Evolutionary conservation across 495 filamentous ascomycete genomes (phyloP).

Genomic region (Aspergillus indologenus): DNA sequence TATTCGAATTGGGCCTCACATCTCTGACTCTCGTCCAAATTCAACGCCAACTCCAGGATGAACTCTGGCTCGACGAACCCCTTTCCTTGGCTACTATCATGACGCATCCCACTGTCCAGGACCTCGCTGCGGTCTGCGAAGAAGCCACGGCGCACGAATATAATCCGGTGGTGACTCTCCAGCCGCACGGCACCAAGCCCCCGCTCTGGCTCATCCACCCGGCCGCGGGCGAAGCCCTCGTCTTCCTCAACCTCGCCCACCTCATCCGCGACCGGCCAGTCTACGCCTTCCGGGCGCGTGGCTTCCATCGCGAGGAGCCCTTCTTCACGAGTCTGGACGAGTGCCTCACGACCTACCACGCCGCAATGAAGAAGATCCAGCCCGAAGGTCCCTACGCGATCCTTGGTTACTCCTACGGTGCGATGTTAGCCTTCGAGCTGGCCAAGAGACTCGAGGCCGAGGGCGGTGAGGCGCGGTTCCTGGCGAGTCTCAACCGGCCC

Average conservation of each 20-base stretch:
- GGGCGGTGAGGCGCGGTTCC: conserved; percentile 23
- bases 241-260: conserved; percentile 51
- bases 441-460: conserved; percentile 42
- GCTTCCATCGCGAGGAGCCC: conserved; percentile 43
- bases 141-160: not conserved
- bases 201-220: conserved; percentile 57
- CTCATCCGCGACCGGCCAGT: conserved; percentile 49
- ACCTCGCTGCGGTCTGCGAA: not conserved
- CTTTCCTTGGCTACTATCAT: not conserved
- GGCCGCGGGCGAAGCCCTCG: conserved; percentile 53
- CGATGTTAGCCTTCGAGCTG: conserved; percentile 54
- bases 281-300: conserved; percentile 52
- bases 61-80: not conserved
- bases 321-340: conserved; percentile 36
- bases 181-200: not conserved
- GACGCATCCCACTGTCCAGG: not conserved
- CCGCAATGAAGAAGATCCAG: conserved; percentile 43
- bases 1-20: not conserved
- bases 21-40: not conserved
- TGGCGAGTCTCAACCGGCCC: conserved; percentile 5
- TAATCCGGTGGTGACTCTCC: not conserved
- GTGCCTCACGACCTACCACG: conserved; percentile 36
- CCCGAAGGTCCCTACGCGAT: conserved; percentile 55
- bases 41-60: not conserved
- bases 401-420: conserved; percentile 54